Percentiles rank a stretch among this genome's conserved stretches.
These are phyloP conservation scores for Triadica sebifera DNA, from an alignment of 345 rosid genomes.

Conservation along the genomic window DNA sequence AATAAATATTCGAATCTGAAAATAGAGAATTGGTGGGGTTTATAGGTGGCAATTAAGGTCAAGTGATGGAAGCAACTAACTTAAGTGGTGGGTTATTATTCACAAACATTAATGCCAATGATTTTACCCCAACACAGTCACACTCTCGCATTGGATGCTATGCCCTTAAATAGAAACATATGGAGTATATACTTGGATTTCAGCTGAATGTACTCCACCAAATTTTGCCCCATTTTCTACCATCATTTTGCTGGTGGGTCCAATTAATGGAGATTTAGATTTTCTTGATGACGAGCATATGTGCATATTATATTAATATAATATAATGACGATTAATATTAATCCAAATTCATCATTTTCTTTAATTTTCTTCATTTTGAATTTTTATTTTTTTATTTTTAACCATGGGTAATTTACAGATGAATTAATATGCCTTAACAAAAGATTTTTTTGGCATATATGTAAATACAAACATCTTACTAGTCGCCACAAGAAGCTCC, in stretches of 20 bases:
- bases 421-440: too few species aligned
- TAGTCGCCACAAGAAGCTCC: slow-evolving; percentile 13
- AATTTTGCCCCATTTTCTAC: slow-evolving; percentile 19
- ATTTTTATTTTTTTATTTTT: too few species aligned
- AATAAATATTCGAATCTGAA: neutral
- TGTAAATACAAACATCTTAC: neutral
- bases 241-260: slow-evolving; percentile 28
- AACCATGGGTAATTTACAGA: too few species aligned
- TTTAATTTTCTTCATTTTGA: too few species aligned
- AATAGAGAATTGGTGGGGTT: neutral
- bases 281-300: neutral
- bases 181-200: slow-evolving; percentile 10
- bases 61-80: slow-evolving; percentile 19
- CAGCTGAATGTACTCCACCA: slow-evolving; percentile 19
- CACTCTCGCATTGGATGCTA: slow-evolving; percentile 11
- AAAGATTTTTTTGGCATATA: too few species aligned
- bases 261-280: slow-evolving; percentile 3
- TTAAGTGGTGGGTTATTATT: slow-evolving; percentile 22
- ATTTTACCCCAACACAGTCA: slow-evolving; percentile 5
- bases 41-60: slow-evolving; percentile 9
- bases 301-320: too few species aligned
- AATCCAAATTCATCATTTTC: too few species aligned
- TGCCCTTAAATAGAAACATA: slow-evolving; percentile 7
- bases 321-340: too few species aligned
- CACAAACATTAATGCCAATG: neutral